Evolutionary conservation across 305 asterid genomes (phyloP), one percentile per base, ranked within the genome.

Genomic region (Ilex paraguariensis): DNA sequence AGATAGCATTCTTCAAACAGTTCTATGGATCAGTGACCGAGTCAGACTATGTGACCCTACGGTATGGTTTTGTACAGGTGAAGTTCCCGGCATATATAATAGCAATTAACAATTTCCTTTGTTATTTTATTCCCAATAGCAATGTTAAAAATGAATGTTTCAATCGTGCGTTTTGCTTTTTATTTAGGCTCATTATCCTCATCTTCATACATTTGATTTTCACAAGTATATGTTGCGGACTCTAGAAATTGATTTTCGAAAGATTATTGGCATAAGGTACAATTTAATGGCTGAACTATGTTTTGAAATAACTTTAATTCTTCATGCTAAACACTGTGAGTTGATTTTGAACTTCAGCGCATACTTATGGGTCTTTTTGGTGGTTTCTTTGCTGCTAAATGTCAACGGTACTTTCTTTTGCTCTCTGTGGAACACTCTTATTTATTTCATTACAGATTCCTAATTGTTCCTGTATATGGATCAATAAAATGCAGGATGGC

Each of bases 1-100:
- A 93, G 99, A 90, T 58, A 14, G 87, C 99, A 8, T 90, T 87
- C 75, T 84, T 83, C 79, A 93, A 93, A 54, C 97, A 93, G 59
- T 87, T 90, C 64, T 80, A 87, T 50, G 97, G 95, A 15, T 86
- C 97, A 13, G 94, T 93, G 16, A 84, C 89, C 36, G 81, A 66
- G 80, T 77, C 99, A 1, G 99, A 93, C 68, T 90, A 93, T 63
- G n/a, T 72, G 61, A 85, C 95, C 31, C 80, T 87, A 63, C 87
- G 97, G 56, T 71, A 77, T 2, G 99, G 95, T 64, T 93, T 93
- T 66, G 79, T 93, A 68, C 76, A 76, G 3, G 99, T 90, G 84
- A 77, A 39, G 30, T 66, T 51, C 46, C 56, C 16, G 48, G 46
- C 42, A 36, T 36, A 36, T 56, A 46, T 50, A 57, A 8, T 10